phyloP scores from a whole-genome alignment of 371 early-diverging fungal species.

The Apophysomyces ossiformis region DNA sequence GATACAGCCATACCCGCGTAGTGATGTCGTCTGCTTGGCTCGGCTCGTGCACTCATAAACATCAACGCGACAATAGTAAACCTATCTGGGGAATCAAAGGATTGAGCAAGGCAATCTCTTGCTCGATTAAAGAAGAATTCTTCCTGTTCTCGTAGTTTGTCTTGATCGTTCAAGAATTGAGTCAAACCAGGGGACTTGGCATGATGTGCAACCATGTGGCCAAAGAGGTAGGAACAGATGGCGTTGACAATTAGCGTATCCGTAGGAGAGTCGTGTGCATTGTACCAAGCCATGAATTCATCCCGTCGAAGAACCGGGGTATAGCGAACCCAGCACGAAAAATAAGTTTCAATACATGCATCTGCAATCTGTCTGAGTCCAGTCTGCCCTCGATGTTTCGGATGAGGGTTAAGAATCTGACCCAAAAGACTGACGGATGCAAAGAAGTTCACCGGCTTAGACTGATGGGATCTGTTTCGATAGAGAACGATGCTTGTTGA shows the following conservation, averaged over 20 bases:
- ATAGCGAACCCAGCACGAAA: slow-evolving; percentile 49
- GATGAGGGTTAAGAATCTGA: slow-evolving; percentile 27
- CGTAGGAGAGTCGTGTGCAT: slow-evolving; percentile 30
- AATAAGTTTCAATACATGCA: slow-evolving; percentile 45
- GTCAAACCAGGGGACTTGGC: slow-evolving; percentile 20
- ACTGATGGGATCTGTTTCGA: slow-evolving; percentile 40
- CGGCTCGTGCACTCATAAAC: slow-evolving; percentile 35
- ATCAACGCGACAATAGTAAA: slow-evolving; percentile 38
- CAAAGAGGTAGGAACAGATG: slow-evolving; percentile 36
- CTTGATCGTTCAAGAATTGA: slow-evolving; percentile 36
- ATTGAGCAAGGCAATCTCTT: slow-evolving; percentile 42
- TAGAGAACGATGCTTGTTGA: slow-evolving; percentile 25
- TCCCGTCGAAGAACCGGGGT: slow-evolving; percentile 37
- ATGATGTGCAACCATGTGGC: slow-evolving; percentile 47
- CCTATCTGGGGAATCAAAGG: slow-evolving; percentile 50
- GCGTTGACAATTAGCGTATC: slow-evolving; percentile 54
- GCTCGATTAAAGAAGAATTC: slow-evolving; percentile 52
- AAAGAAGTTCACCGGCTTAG: slow-evolving; percentile 48
- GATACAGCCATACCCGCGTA: slow-evolving; percentile 56
- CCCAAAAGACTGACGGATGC: slow-evolving; percentile 34
- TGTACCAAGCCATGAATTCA: slow-evolving; percentile 50
- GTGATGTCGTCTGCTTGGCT: slow-evolving; percentile 37
- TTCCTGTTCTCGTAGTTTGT: slow-evolving; percentile 48
- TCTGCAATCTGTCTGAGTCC: slow-evolving; percentile 44
- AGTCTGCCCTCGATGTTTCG: slow-evolving; percentile 26